Base-by-base conservation (phyloP, 352 stramenopile genomes). In the Phytopythium aichiense region DNA sequence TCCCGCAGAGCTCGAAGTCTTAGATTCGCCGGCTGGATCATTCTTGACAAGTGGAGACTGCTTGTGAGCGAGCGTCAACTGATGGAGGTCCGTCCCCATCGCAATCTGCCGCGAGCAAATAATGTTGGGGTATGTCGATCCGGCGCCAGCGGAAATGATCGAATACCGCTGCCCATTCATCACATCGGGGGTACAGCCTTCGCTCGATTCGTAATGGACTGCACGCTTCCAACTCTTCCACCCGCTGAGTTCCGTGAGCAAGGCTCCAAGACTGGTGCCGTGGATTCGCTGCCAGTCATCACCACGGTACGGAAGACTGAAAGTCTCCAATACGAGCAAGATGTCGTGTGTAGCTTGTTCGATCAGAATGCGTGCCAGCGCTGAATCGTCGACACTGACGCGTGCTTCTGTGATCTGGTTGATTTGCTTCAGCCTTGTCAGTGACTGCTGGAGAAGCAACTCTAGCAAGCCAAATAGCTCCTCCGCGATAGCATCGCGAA, bases 211-310 rank as follows among this genome's bases (percentile, higher is more conserved):
- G 48, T 87, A 79, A 35, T 78, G 64, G 9, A 90, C 68, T 20
- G 77, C 82, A n/a, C 57, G 73, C 55, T 92, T 87, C 87, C 87
- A 95, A 51, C 76, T 76, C 22, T 71, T 77, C 87, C 87, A 96
- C 51, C 73, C 89, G 6, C 72, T 81, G 22, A 94, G 57, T 43
- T 96, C 80, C 9, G 78, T 91, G 31, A 96, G 58, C 18, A 94
- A 61, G 1, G 69, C 61, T 12, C 88, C 62, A 18, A 94, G 76
- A 15, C 81, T 80, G 35, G 83, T 93, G n/a, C 52, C 55, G 35
- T 79, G 59, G 38, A 96, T 62, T 6, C 81, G 46, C 4, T 76
- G 58, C 84, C 87, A 94, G 57, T 96, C 87, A 11, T 74, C 63
- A 4, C 63, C 63, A 33, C 55, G 64, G 52, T 88, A 96, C 2